These are phyloP conservation scores for Exophiala oligosperma DNA, from an alignment of 2,329 filamentous ascomycete genomes.

Conservation along the genomic window DNA sequence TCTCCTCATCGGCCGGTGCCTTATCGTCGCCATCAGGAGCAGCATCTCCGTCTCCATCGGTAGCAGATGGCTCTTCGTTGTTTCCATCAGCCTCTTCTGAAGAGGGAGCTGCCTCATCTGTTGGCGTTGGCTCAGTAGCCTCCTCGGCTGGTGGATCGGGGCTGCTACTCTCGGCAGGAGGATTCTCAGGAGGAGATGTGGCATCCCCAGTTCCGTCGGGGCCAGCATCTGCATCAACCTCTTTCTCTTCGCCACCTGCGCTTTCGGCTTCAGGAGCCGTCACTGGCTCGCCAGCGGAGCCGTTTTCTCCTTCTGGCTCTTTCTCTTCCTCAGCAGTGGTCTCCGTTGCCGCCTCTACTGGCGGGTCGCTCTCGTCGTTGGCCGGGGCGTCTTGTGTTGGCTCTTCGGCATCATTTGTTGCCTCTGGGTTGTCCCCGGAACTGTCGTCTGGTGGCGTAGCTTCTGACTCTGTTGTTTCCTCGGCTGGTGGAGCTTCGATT, in stretches of 20 bases:
- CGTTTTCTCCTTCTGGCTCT: constrained; percentile 14
- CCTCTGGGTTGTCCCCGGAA: neutral
- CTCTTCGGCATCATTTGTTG: neutral
- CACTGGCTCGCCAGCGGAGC: constrained; percentile 27
- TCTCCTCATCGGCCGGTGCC: neutral
- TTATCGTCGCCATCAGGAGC: neutral
- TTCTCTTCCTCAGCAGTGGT: constrained; percentile 13
- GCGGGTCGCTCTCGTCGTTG: neutral
- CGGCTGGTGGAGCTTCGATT: constrained; percentile 24
- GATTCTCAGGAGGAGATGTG: constrained; percentile 5
- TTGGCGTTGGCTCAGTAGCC: constrained; percentile 6
- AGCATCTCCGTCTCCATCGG: neutral
- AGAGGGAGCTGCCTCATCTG: constrained; percentile 26
- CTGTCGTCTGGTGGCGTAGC: neutral
- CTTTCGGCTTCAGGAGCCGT: constrained; percentile 20
- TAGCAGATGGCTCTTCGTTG: neutral
- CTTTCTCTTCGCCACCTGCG: constrained; percentile 10
- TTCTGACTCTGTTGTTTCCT: neutral
- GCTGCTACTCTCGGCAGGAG: constrained; percentile 12
- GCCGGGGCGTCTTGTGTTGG: no score
- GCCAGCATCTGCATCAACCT: constrained; percentile 23
- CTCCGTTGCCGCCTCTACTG: neutral
- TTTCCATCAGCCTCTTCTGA: constrained; percentile 27
- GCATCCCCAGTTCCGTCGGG: neutral
- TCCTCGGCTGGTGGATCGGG: constrained; percentile 11